Evolutionary conservation across 371 early-diverging fungal genomes (phyloP), one percentile per base, ranked within the genome.

Genomic region (Neoconidiobolus thromboides): DNA sequence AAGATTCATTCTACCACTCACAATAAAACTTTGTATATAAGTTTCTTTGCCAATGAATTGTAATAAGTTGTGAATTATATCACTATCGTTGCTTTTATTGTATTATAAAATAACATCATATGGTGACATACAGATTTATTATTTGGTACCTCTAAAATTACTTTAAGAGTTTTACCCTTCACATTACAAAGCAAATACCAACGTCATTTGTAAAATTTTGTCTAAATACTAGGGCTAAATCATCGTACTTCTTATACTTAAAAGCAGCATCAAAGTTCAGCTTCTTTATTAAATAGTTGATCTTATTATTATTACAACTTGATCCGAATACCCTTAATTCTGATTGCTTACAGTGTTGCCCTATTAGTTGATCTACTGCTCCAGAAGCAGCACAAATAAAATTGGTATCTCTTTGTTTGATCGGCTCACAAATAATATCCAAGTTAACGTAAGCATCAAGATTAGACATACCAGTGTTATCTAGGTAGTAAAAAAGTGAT

Each of bases 71-170:
- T 65, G 63, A 63, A 81, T 44, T 9, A 70, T 71, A 59, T 80
- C 74, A 3, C 66, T 66, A 10, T 69, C 49, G 26, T 64, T 60
- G 15, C 65, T 66, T 1, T 67, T 67, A 60, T 83, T 82, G 72
- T 85, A 86, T 63, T 81, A 77, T 2, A 81, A 75, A 63, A 83
- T 83, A 72, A 73, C 75, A 7, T 81, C 82, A 61, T 75, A 73
- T 51, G 66, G 67, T 44, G 70, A 62, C 60, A 82, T 68, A 37
- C 71, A 10, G 76, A 80, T 61, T 65, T 60, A 80, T 61, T 2
- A 39, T 55, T 55, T 5, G 43, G 7, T 26, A n/a, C 4, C 7
- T 40, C 36, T n/a, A 55, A 12, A 0, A 73, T 81, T 0, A 76
- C 77, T 51, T 83, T 84, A 3, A 85, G 70, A 60, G 73, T 73